Evolutionary conservation across 75 land plant genomes (phyloP).

Genomic region (Pinus albicaulis): DNA sequence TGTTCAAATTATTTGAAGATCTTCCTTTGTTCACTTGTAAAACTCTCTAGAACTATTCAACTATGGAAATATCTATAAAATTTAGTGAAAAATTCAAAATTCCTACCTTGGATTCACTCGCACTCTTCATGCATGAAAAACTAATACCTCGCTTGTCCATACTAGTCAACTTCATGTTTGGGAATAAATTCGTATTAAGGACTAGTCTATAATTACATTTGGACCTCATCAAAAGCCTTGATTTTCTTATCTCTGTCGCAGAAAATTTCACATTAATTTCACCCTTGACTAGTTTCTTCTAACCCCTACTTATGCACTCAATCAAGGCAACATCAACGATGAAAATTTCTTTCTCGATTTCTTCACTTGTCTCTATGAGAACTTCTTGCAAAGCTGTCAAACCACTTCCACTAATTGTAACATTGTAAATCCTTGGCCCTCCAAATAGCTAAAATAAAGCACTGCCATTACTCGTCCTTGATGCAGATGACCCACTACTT

Average conservation of each 20-base stretch:
- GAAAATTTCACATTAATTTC: slow-evolving; percentile 31
- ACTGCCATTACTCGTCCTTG: neutral
- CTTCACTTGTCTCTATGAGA: slow-evolving; percentile 40
- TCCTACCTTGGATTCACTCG: slow-evolving; percentile 26
- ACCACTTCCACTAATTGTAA: slow-evolving; percentile 1
- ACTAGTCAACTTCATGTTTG: slow-evolving; percentile 39
- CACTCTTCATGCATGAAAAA: slow-evolving; percentile 37
- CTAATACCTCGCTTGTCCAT: slow-evolving; percentile 42
- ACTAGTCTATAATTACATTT: slow-evolving; percentile 42
- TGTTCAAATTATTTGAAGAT: slow-evolving; percentile 28
- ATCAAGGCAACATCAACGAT: slow-evolving; percentile 35
- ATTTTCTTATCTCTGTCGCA: slow-evolving; percentile 26
- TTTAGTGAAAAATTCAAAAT: slow-evolving; percentile 36
- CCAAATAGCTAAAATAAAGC: slow-evolving; percentile 29
- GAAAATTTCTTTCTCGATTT: slow-evolving; percentile 43
- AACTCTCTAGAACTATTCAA: slow-evolving; percentile 20
- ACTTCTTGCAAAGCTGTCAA: slow-evolving; percentile 28
- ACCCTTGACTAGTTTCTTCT: slow-evolving; percentile 53
- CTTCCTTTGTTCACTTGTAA: slow-evolving; percentile 40
- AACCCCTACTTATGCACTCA: slow-evolving; percentile 35
- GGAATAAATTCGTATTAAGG: slow-evolving; percentile 33
- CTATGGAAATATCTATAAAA: slow-evolving; percentile 22
- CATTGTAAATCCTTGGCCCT: neutral
- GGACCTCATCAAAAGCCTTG: slow-evolving; percentile 44
- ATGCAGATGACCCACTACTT: slow-evolving; percentile 4